Base-by-base conservation (phyloP, 192 early-diverging fungal genomes). In the Podochytrium sp. region DNA sequence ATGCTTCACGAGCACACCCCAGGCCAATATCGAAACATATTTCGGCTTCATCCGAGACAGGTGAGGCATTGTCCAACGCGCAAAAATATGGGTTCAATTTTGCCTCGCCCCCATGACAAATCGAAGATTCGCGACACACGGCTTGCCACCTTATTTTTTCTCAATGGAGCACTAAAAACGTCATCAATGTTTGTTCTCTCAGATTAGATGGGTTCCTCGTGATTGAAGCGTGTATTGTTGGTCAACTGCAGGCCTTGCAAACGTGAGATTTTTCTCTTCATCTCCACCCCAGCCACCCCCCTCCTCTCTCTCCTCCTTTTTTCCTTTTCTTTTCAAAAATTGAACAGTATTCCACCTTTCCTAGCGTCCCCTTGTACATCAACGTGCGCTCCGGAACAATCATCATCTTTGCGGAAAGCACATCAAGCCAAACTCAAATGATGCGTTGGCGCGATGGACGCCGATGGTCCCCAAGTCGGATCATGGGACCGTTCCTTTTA, bases 161-260 rank as follows among this genome's bases (percentile, higher is more conserved):
- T 55, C n/a, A 20, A 47, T 47, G 43, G 43, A 7, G 7, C 43
- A 47, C 52, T 25, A 4, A 18, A 23, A 6, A 55, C 6, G 5
- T 55, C n/a, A 25, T 55, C 29, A 27, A 55, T 4, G 29, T 55
- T 18, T 4, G 18, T 14, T 4, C 5, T 55, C 3, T 14, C 29
- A 55, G 7, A 55, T 4, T 55, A 25, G 52, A 55, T 55, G 52
- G 7, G 29, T 55, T 14, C 29, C 52, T 55, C 4, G 33, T 61
- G 34, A 61, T 61, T 37, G 59, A 61, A 37, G 59, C 59, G 16
- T 61, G 59, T 38, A 61, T 61, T 61, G 59, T 12, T 12, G 59
- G 59, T 12, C 5, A 37, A 10, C 59, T 61, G 16, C 20, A 38
- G 14, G 33, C 59, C 30, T 30, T 57, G 30, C 20, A 57, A 18